Evolutionary conservation across 2,329 filamentous ascomycete species (phyloP).

Genomic region (Fusarium tupiense): DNA sequence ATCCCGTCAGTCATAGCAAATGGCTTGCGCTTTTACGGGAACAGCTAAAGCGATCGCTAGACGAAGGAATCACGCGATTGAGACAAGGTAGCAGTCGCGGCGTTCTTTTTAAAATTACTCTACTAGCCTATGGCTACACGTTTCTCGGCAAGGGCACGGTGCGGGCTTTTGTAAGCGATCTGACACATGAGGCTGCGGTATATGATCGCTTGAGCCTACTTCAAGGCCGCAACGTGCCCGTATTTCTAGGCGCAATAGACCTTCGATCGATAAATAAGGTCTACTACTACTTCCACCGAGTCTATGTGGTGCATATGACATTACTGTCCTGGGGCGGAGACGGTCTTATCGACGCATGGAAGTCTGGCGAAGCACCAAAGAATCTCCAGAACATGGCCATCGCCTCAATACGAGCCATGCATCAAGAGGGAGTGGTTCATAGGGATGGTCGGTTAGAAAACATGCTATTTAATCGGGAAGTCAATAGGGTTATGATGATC

Average conservation of each 20-base stretch:
- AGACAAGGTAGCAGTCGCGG: fast-evolving
- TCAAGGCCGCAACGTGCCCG: not conserved
- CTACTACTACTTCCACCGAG: not conserved
- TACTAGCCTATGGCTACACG: not conserved
- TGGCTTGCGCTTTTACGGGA: not conserved
- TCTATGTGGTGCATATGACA: not conserved
- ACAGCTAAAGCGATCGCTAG: not conserved
- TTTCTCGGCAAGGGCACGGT: not conserved
- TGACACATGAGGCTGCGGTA: not conserved
- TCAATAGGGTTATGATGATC: not conserved
- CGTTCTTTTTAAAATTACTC: not conserved
- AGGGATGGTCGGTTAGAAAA: fast-evolving
- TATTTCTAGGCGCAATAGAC: not conserved
- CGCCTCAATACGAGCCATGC: fast-evolving
- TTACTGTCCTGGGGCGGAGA: not conserved
- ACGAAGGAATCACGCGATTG: not conserved
- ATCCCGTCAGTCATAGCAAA: not conserved
- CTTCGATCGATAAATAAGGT: not conserved
- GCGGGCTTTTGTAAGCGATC: not conserved
- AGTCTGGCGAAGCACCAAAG: fast-evolving
- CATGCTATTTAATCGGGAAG: not conserved
- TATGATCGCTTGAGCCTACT: fast-evolving
- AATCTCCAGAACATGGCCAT: not conserved
- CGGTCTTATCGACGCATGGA: fast-evolving
- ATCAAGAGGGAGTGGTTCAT: not conserved